Conservation (phyloP, 495 filamentous ascomycete species). For the Podospora sp. region DNA sequence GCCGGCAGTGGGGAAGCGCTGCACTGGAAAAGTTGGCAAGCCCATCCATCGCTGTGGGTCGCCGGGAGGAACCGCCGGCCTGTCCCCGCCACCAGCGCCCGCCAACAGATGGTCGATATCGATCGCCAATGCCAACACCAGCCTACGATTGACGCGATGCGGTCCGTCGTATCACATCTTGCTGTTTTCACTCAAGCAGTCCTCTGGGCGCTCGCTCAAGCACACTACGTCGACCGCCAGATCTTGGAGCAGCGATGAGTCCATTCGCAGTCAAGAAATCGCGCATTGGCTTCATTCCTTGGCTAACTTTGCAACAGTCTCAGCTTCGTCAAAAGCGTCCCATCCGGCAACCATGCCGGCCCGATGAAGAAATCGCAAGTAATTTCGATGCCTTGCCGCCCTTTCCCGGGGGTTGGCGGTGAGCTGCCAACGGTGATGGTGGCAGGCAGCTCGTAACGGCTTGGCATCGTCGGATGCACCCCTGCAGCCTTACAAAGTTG, state of each 20-base stretch:
- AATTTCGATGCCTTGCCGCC: neutral
- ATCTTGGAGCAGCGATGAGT: too few relatives aligned
- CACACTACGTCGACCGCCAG: too few relatives aligned
- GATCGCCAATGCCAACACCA: too few relatives aligned
- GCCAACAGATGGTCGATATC: neutral
- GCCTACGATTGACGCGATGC: neutral
- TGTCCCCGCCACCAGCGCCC: neutral
- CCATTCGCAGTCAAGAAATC: too few relatives aligned
- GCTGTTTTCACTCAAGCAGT: neutral
- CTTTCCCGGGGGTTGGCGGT: neutral
- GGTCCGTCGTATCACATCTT: neutral
- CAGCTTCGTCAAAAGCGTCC: neutral
- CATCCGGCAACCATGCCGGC: neutral
- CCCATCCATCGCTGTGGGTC: neutral
- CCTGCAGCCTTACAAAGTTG: slow-evolving; percentile 11
- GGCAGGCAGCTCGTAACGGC: neutral
- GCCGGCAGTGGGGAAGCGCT: neutral
- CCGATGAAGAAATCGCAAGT: neutral
- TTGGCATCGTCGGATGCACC: neutral
- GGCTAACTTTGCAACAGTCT: neutral
- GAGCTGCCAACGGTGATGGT: neutral
- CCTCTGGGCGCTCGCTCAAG: too few relatives aligned
- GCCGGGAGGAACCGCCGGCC: neutral
- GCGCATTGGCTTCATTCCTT: too few relatives aligned
- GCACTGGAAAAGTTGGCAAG: neutral